Evolutionary conservation across 495 filamentous ascomycete species (phyloP), one percentile per base, ranked within the genome.

Genomic region (Xylaria palmicola): DNA sequence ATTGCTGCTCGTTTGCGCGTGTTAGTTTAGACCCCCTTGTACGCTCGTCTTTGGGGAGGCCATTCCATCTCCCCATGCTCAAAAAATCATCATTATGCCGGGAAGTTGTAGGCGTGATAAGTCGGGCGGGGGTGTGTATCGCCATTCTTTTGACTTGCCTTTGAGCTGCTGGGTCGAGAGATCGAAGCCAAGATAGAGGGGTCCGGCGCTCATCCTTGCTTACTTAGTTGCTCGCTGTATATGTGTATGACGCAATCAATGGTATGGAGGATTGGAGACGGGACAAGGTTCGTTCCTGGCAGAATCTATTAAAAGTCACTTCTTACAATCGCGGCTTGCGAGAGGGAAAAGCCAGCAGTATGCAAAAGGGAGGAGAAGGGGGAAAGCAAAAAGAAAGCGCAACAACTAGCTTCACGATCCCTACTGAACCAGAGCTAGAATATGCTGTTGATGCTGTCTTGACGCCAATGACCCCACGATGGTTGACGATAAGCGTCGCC

Each of bases 141-240:
- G n/a, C n/a, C n/a, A n/a, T 54, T 55, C 37, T 43, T 40, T 22
- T 39, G 39, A 72, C 75, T 59, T 63, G 83, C 90, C 91, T 82
- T 98, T 98, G 27, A 97, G 80, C 71, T 97, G 92, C 75, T 97
- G 94, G 58, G 94, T 98, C 26, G 92, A 96, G 47, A 98, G 89
- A 74, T 98, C 93, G 71, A 97, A 93, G 41, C 93, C 93, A 59
- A 97, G 82, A 65, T 96, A 97, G 56, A 95, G 79, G 13, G 90
- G 87, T 17, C 75, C 78, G 41, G 74, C 64, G 56, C 69, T 68
- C 80, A 82, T 83, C 56, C 59, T 73, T 60, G 57, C 66, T 55
- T 41, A n/a, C 26, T 48, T 59, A 2, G n/a, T 51, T 13, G n/a
- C 48, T 32, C n/a, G 29, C 47, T 30, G 8, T 34, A 32, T 17